Percentiles rank a stretch among this genome's conserved stretches.
Conservation (phyloP, 164 flowering plant species). For the Amborella trichopoda region DNA sequence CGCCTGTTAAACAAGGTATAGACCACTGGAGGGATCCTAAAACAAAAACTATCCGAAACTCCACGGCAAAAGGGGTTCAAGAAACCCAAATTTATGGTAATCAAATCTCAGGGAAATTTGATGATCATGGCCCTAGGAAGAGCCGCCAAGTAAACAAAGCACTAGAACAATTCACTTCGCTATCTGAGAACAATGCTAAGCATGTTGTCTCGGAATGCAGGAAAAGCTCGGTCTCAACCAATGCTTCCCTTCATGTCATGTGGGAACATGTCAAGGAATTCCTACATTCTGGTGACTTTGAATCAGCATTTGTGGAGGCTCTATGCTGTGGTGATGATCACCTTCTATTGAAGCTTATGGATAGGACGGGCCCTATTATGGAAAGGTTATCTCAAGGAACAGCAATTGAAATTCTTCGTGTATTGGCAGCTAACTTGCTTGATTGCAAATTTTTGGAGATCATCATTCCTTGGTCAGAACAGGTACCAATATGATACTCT, state of each 20-base stretch:
- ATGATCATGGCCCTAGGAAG: too few species aligned
- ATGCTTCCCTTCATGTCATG: too few species aligned
- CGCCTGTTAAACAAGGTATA: constrained; percentile 18
- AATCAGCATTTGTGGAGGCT: constrained; percentile 77
- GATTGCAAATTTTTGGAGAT: constrained; percentile 45
- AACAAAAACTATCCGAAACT: constrained; percentile 19
- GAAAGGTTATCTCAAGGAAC: constrained; percentile 54
- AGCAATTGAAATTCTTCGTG: constrained; percentile 38
- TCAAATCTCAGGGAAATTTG: constrained; percentile 14
- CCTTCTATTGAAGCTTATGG: constrained; percentile 56
- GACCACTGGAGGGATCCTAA: constrained; percentile 28
- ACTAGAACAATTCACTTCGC: too few species aligned
- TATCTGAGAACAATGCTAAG: constrained; percentile 7
- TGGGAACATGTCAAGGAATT: constrained; percentile 44
- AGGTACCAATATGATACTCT: constrained; percentile 28
- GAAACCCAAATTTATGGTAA: constrained; percentile 16
- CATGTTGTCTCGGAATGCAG: constrained; percentile 18
- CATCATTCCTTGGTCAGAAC: constrained; percentile 81
- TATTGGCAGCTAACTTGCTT: constrained; percentile 39
- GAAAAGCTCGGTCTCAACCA: too few species aligned
- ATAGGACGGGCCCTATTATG: constrained; percentile 71
- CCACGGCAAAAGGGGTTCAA: constrained; percentile 14
- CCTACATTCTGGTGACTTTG: constrained; percentile 54
- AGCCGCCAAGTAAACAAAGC: too few species aligned
- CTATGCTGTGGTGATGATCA: constrained; percentile 49